Conservation (phyloP, 1,284 basidiomycete species). For the Schizophyllum amplum region DNA sequence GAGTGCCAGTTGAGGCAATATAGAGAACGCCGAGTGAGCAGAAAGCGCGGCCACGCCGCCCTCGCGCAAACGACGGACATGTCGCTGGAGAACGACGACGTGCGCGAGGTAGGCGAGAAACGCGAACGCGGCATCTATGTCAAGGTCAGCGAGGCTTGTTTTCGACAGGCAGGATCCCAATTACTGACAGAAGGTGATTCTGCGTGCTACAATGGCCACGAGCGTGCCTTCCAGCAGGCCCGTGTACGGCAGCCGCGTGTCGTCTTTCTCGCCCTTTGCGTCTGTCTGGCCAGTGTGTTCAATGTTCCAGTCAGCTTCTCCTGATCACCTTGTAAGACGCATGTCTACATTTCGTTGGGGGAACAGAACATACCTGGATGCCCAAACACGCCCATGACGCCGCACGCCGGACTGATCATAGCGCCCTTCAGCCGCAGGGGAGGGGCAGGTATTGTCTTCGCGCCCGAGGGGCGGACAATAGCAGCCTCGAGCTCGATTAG, state of each 20-base stretch:
- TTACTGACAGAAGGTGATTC: not conserved
- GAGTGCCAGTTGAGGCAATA: not conserved
- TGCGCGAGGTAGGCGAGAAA: not conserved
- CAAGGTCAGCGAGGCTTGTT: no score
- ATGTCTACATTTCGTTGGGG: not conserved
- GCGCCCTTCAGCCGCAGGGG: not conserved
- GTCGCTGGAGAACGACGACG: not conserved
- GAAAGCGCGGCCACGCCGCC: not conserved
- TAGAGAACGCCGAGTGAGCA: not conserved
- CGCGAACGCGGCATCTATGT: not conserved
- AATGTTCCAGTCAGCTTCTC: not conserved
- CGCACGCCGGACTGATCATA: not conserved
- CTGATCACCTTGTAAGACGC: not conserved
- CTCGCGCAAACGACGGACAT: not conserved
- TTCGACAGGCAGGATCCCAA: not conserved
- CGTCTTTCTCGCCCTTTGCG: not conserved
- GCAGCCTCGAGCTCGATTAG: not conserved
- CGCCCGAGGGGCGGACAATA: not conserved
- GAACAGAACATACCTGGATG: not conserved
- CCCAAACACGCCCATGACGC: not conserved
- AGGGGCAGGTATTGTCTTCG: not conserved
- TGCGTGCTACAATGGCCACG: not conserved
- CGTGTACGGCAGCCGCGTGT: not conserved
- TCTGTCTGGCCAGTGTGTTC: not conserved
- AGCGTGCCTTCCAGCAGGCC: not conserved